Evolutionary conservation across 106 monocot species (phyloP), one percentile per base, ranked within the genome.

Genomic region (Platanthera zijinensis): DNA sequence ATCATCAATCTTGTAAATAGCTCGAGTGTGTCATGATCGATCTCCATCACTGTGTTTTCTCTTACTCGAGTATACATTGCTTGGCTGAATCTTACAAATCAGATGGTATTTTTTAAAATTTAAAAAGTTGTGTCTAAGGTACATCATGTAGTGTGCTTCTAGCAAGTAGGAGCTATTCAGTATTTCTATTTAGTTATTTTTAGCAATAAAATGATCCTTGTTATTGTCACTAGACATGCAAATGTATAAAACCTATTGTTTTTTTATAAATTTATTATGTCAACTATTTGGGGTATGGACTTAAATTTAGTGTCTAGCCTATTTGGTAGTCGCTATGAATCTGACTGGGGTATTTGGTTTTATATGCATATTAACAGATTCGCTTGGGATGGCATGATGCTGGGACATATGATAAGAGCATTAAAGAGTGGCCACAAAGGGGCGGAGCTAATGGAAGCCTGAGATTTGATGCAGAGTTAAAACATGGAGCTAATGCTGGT

Each of bases 381-480:
- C 93, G 97, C 9, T 80, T 97, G 12, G 97, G 97, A 54, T 97
- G 97, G 97, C 97, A 97, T 79, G 97, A 97, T 86, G 73, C 97
- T 71, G 97, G 97, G 50, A 97, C 97, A 6, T 97, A 94, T 78
- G 91, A 97, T 71, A 97, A 94, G 86, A 93, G 92, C 78, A 93
- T 97, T 76, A 84, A 86, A 48, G 94, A 93, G 64, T 97, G 88
- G 86, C 97, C 97, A 45, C 82, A 86, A 69, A 77, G 93, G 76
- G 97, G 97, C 46, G 97, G 97, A 79, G 97, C 97, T 68, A 89
- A 94, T 84, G 97, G 97, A 81, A 97, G 97, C 74, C 72, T 97
- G 78, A 83, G 91, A 72, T 97, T 86, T 88, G 97, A 97, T 51
- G 48, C 83, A 39, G 97, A 97, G 78, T 72, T 91, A 10, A 97